A percentile compares a stretch with the other conserved stretches of the same genome.
These are phyloP conservation scores for Hibiscus mutabilis DNA, from an alignment of 345 rosid genomes.

Conservation along the genomic window DNA sequence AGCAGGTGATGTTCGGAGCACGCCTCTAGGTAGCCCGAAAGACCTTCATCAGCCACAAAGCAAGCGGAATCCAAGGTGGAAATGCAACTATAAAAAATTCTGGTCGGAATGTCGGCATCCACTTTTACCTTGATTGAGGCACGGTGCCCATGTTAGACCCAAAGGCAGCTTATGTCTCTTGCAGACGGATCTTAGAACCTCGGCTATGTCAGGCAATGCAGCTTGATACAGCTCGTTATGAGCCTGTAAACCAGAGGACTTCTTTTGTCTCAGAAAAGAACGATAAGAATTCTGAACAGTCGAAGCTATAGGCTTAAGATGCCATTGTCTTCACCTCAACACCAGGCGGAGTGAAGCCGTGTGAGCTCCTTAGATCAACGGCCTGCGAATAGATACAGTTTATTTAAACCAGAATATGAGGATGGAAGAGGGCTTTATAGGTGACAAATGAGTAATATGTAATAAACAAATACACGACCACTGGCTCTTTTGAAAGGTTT, in stretches of 20 bases:
- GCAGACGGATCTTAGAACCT: constrained; percentile 54
- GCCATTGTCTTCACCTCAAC: constrained; percentile 36
- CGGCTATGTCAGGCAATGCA: constrained; percentile 48
- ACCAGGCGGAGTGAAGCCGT: constrained; percentile 33
- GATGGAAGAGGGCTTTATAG: constrained; percentile 12
- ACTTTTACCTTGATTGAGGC: constrained; percentile 50
- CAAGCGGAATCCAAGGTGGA: constrained; percentile 64
- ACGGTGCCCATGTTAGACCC: constrained; percentile 80
- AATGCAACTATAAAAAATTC: constrained; percentile 49
- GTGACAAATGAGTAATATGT: constrained; percentile 14
- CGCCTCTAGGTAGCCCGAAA: constrained; percentile 63
- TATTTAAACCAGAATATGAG: constrained; percentile 18
- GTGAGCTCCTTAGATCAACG: constrained; percentile 67
- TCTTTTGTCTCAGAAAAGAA: constrained; percentile 20
- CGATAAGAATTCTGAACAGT: constrained; percentile 12
- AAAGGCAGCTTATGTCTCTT: constrained; percentile 48
- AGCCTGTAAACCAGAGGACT: constrained; percentile 42
- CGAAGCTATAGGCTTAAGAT: constrained; percentile 10
- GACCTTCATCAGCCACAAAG: constrained; percentile 38
- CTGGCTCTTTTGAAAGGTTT: constrained; percentile 30
- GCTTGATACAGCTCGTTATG: constrained; percentile 36
- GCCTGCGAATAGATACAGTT: constrained; percentile 47
- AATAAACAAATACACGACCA: constrained; percentile 19
- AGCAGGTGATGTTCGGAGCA: constrained; percentile 80
- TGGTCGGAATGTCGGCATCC: constrained; percentile 62